Conservation (phyloP, 495 filamentous ascomycete genomes). For the Hamigera avellanea region DNA sequence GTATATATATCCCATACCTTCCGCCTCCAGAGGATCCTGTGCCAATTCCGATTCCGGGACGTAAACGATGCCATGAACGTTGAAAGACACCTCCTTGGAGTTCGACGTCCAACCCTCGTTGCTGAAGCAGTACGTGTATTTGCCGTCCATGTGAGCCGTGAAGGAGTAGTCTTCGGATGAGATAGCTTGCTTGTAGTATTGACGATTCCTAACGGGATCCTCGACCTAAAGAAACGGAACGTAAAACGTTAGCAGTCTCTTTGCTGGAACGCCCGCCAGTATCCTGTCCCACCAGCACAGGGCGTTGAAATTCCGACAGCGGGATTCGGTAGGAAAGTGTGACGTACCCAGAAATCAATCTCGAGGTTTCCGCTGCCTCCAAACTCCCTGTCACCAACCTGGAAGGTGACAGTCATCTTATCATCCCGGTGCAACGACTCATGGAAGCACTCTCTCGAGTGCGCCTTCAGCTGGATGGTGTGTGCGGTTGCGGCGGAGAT, state of each 20-base stretch:
- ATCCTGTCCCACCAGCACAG: too few relatives aligned
- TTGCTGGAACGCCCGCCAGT: too few relatives aligned
- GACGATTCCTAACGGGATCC: conserved; percentile 61
- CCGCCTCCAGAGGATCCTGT: conserved; percentile 79
- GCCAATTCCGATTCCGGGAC: conserved; percentile 77
- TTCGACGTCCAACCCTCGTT: conserved; percentile 90
- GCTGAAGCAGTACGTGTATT: conserved; percentile 95
- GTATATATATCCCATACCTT: conserved; percentile 42
- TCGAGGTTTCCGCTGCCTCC: conserved; percentile 90
- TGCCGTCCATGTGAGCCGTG: conserved; percentile 71
- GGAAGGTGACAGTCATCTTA: conserved; percentile 97
- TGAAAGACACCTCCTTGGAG: conserved; percentile 96
- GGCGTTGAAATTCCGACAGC: neutral
- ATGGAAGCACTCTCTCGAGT: conserved; percentile 95
- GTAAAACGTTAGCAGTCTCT: conserved; percentile 7
- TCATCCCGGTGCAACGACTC: conserved; percentile 86
- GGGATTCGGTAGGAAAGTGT: neutral
- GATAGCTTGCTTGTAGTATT: conserved; percentile 63
- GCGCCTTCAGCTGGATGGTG: conserved; percentile 88
- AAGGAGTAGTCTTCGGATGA: conserved; percentile 92
- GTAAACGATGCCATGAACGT: conserved; percentile 97
- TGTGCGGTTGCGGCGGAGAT: conserved; percentile 59
- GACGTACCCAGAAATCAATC: conserved; percentile 91
- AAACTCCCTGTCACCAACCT: conserved; percentile 95
- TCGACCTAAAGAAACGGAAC: conserved; percentile 46